phyloP scores from a whole-genome alignment of 305 asterid genomes.

The Ajuga reptans region DNA sequence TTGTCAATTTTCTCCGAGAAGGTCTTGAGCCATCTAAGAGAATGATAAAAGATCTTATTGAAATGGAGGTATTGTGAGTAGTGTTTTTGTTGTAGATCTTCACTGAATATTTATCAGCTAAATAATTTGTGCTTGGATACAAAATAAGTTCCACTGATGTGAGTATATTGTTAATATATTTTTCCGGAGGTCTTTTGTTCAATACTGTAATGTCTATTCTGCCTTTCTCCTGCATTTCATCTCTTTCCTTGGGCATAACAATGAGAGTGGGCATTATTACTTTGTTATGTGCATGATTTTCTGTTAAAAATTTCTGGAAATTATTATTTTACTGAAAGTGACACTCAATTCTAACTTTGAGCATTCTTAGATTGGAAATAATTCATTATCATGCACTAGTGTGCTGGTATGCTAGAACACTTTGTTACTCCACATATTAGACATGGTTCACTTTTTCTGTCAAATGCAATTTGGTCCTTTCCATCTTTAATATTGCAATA shows the following conservation, averaged over 20 bases:
- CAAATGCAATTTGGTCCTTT: not conserved
- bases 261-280: not conserved
- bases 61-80: conserved; percentile 61
- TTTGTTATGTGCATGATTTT: not conserved
- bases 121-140: not conserved
- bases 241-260: not conserved
- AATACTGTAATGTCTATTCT: not conserved
- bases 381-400: not conserved
- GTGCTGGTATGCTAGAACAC: not conserved
- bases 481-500: not conserved
- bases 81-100: not conserved
- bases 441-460: not conserved
- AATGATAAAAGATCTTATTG: conserved; percentile 75
- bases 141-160: not conserved
- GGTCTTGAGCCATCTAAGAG: conserved; percentile 78
- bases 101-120: not conserved
- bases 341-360: not conserved
- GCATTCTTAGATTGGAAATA: not conserved
- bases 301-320: not conserved
- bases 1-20: conserved; percentile 62
- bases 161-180: too few species aligned
- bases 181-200: too few species aligned
- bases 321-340: not conserved
- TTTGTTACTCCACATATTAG: not conserved
- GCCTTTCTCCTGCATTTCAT: not conserved